A percentile compares a stretch with the other conserved stretches of the same genome.
These are phyloP conservation scores for Obba rivulosa DNA, from an alignment of 768 basidiomycete species.

Conservation along the genomic window DNA sequence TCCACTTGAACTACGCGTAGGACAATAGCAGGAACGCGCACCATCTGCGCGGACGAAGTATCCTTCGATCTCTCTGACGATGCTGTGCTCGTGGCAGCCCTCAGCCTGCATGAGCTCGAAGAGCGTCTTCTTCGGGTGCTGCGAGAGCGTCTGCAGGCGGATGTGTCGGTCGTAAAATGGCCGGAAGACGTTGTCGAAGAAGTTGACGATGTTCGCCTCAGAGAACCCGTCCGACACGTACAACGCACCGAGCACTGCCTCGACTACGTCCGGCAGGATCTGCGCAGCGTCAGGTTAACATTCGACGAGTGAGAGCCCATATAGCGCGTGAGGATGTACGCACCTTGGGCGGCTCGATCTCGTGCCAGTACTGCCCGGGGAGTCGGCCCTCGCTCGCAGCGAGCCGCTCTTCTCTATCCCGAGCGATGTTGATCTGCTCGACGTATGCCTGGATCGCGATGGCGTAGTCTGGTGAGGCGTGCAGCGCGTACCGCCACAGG, in stretches of 20 bases:
- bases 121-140: slow-evolving; percentile 72
- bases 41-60: slow-evolving; percentile 45
- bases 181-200: slow-evolving; percentile 64
- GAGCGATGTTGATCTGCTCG: slow-evolving; percentile 38
- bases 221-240: slow-evolving; percentile 74
- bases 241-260: slow-evolving; percentile 74
- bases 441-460: slow-evolving; percentile 50
- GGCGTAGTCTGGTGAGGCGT: slow-evolving; percentile 49
- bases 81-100: slow-evolving; percentile 62
- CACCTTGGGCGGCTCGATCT: slow-evolving; percentile 75
- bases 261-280: slow-evolving; percentile 76
- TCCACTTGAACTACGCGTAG: neutral
- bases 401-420: slow-evolving; percentile 38
- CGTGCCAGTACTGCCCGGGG: slow-evolving; percentile 75
- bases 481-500: slow-evolving; percentile 55
- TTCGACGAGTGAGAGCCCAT: neutral
- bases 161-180: slow-evolving; percentile 80
- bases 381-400: slow-evolving; percentile 45
- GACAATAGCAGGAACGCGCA: slow-evolving; percentile 22
- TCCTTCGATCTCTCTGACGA: slow-evolving; percentile 42
- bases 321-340: slow-evolving; percentile 4
- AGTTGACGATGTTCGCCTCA: slow-evolving; percentile 49
- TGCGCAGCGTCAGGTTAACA: slow-evolving; percentile 21
- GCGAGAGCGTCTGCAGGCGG: slow-evolving; percentile 63
- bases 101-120: slow-evolving; percentile 69